Conservation (phyloP, 257 asterid genomes). For the Anisodus tanguticus region DNA sequence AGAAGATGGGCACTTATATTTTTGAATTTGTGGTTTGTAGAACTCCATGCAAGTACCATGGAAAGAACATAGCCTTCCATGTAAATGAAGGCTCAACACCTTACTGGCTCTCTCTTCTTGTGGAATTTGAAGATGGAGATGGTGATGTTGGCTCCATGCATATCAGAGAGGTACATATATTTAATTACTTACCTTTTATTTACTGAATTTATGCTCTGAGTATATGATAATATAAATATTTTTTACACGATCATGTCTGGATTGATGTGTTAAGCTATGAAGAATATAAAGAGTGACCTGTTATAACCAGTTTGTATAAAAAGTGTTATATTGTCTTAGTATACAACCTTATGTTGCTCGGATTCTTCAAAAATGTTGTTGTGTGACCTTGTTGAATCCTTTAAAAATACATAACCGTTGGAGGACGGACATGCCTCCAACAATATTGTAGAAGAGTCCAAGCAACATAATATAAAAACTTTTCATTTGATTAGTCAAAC, state of each 20-base stretch:
- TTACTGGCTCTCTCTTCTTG: slow-evolving; percentile 83
- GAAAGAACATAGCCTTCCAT: slow-evolving; percentile 80
- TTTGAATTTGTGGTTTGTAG: slow-evolving; percentile 40
- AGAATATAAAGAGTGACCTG: too few relatives aligned
- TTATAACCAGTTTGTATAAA: not conserved
- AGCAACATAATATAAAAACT: not conserved
- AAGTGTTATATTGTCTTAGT: too few relatives aligned
- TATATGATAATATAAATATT: not conserved
- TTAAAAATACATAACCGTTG: not conserved
- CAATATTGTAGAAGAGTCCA: not conserved
- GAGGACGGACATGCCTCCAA: not conserved
- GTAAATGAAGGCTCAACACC: slow-evolving; percentile 94
- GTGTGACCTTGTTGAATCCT: too few relatives aligned
- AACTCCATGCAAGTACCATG: slow-evolving; percentile 87
- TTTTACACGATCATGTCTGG: not conserved
- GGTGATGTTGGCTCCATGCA: slow-evolving; percentile 96
- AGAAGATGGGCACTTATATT: not conserved
- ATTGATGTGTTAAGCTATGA: not conserved
- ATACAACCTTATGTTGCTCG: not conserved
- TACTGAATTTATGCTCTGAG: not conserved
- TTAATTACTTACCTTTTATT: not conserved
- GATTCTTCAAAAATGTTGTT: not conserved
- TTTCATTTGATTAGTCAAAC: slow-evolving; percentile 15
- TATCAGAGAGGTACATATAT: slow-evolving; percentile 67
- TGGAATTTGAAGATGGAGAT: slow-evolving; percentile 92